Evolutionary conservation across 1,284 basidiomycete genomes (phyloP).

Genomic region (Coniferiporia sulphurascens): DNA sequence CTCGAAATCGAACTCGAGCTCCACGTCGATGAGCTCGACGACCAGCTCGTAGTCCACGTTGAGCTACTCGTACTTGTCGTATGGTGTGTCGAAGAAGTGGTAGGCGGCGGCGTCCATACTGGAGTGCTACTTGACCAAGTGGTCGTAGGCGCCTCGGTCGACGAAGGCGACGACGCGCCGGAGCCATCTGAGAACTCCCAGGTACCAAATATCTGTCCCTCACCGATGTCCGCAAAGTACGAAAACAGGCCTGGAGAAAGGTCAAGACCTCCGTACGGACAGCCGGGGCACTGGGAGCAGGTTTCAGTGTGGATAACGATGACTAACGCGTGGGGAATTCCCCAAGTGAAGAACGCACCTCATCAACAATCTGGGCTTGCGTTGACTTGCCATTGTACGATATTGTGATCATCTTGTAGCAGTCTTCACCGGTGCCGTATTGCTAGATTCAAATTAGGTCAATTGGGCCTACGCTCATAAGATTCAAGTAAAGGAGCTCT

Average conservation of each 20-base stretch:
- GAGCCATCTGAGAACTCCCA: conserved; percentile 33
- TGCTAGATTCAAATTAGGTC: conserved; percentile 26
- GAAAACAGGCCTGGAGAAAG: conserved; percentile 48
- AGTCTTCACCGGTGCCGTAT: conserved; percentile 39
- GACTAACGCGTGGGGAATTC: background rate
- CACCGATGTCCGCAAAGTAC: conserved; percentile 26
- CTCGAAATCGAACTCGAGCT: conserved; percentile 16
- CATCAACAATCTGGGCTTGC: conserved; percentile 50
- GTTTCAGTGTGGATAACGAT: background rate
- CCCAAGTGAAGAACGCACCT: conserved; percentile 28
- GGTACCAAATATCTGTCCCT: conserved; percentile 35
- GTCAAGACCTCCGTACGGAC: conserved; percentile 50
- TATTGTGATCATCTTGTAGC: conserved; percentile 53
- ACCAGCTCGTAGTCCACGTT: conserved; percentile 17
- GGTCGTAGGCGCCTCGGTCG: conserved; percentile 21
- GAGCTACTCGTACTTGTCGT: conserved; percentile 21
- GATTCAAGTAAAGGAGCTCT: background rate
- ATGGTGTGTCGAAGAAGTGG: conserved; percentile 20
- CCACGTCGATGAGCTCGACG: conserved; percentile 11
- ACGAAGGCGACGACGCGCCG: conserved; percentile 3
- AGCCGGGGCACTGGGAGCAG: conserved; percentile 34
- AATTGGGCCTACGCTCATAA: background rate
- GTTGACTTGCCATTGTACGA: conserved; percentile 47
- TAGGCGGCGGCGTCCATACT: conserved; percentile 15
- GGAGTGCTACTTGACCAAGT: background rate